These are phyloP conservation scores for Meyerozyma sp. DNA, from an alignment of 1,139 yeast genomes.

Conservation along the genomic window DNA sequence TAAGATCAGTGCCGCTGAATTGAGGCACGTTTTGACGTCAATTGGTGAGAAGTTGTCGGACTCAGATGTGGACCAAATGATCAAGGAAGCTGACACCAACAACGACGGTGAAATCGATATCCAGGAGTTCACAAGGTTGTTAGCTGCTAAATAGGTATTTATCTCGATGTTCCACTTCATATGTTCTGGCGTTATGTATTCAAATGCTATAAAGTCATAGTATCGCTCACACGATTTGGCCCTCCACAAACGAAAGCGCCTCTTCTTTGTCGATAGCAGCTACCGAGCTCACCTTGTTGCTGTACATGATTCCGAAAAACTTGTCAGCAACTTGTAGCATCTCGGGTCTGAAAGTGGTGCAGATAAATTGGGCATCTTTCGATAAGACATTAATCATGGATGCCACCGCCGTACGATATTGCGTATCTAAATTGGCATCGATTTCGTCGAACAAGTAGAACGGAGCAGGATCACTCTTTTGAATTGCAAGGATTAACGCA, in stretches of 20 bases:
- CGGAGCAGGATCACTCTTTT: constrained; percentile 94
- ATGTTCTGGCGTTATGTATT: neutral
- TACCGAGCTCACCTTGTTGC: constrained; percentile 77
- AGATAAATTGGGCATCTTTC: constrained; percentile 74
- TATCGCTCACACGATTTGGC: constrained; percentile 29
- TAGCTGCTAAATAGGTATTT: constrained; percentile 39
- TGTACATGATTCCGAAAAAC: constrained; percentile 83
- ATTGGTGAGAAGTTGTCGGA: constrained; percentile 95
- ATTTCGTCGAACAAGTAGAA: constrained; percentile 93
- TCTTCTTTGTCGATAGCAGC: constrained; percentile 64
- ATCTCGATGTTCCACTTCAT: neutral
- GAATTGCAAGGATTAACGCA: constrained; percentile 88
- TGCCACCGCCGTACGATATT: constrained; percentile 87
- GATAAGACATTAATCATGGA: constrained; percentile 64
- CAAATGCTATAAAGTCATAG: neutral
- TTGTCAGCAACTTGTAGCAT: constrained; percentile 83
- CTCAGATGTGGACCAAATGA: constrained; percentile 95
- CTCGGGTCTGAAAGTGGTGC: constrained; percentile 94
- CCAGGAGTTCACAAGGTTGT: constrained; percentile 84
- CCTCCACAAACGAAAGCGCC: constrained; percentile 79
- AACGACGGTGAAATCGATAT: constrained; percentile 96
- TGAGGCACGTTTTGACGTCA: constrained; percentile 92
- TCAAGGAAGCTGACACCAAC: constrained; percentile 91
- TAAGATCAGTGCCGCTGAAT: constrained; percentile 90
- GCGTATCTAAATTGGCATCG: constrained; percentile 92